A percentile compares a stretch with the other conserved stretches of the same genome.
Conservation (phyloP, 192 early-diverging fungal genomes). For the Chytriomyces hyalinus region DNA sequence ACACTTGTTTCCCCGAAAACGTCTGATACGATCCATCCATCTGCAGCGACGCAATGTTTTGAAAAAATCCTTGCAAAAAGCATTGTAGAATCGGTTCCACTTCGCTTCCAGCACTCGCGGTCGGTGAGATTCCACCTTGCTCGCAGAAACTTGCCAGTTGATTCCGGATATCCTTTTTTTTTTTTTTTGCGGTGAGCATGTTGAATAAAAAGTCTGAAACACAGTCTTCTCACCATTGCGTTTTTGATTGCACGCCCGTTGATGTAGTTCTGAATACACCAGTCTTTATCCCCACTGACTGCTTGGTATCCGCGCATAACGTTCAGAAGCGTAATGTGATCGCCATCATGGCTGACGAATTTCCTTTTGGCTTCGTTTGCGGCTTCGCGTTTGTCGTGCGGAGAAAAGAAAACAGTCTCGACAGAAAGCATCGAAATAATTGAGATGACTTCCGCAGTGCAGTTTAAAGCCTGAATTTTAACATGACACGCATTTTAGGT, state of each 20-base stretch:
- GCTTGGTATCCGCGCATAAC: conserved; percentile 77
- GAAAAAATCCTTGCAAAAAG: conserved; percentile 88
- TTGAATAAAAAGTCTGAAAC: conserved; percentile 14
- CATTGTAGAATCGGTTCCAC: conserved; percentile 80
- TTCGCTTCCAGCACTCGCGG: conserved; percentile 71
- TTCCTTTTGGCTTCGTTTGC: conserved; percentile 78
- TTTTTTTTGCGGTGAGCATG: neutral
- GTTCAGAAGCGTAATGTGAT: conserved; percentile 92
- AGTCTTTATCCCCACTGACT: conserved; percentile 78
- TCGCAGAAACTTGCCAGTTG: conserved; percentile 83
- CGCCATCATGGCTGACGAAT: conserved; percentile 86
- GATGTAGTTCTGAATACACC: conserved; percentile 94
- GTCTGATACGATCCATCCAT: conserved; percentile 86
- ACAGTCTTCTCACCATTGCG: conserved; percentile 60
- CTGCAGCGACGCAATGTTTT: conserved; percentile 85
- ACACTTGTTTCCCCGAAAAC: conserved; percentile 63
- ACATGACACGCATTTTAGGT: too few relatives aligned
- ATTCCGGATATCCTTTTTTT: conserved; percentile 74
- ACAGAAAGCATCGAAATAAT: conserved; percentile 92
- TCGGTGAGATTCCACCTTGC: conserved; percentile 70
- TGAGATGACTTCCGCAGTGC: conserved; percentile 87
- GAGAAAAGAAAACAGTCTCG: conserved; percentile 87
- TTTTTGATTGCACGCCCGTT: conserved; percentile 84
- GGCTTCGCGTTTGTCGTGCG: conserved; percentile 83
- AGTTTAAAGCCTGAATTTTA: conserved; percentile 46